Evolutionary conservation across 2,329 filamentous ascomycete species (phyloP).

Genomic region (Domatiomyces catenatus): DNA sequence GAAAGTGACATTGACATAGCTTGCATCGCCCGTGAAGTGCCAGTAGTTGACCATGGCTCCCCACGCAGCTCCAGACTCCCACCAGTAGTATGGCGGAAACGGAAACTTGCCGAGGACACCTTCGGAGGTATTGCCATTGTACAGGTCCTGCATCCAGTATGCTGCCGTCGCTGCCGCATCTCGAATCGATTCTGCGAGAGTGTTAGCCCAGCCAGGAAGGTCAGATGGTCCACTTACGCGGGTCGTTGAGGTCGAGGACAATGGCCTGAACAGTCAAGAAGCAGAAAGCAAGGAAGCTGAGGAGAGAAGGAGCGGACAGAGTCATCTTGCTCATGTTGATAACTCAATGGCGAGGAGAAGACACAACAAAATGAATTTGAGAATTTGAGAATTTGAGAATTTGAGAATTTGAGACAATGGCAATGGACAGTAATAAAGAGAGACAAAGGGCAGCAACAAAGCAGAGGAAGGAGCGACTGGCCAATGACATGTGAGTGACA

Average conservation of each 20-base stretch:
- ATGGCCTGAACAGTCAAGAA: constrained; percentile 11
- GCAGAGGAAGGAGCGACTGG: no score
- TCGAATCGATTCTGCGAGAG: constrained; percentile 27
- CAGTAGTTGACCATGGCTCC: constrained; percentile 57
- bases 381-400: no score
- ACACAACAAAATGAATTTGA: no score
- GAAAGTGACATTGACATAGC: constrained; percentile 45
- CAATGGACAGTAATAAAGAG: no score
- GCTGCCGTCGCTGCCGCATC: constrained; percentile 28
- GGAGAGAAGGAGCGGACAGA: neutral
- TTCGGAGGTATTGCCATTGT: constrained; percentile 37
- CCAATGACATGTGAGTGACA: no score
- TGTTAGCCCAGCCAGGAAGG: neutral
- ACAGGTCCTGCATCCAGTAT: constrained; percentile 37
- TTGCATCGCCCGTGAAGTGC: constrained; percentile 46
- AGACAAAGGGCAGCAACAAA: no score
- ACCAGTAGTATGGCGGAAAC: constrained; percentile 55
- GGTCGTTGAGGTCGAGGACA: constrained; percentile 18
- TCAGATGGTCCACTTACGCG: constrained; percentile 14
- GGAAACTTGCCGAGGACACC: constrained; percentile 42
- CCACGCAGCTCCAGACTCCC: constrained; percentile 50
- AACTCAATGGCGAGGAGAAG: neutral
- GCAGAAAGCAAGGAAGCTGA: neutral
- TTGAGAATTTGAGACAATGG: neutral
- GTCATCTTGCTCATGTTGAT: constrained; percentile 1